These are phyloP conservation scores for Aspergillus japonicus DNA, from an alignment of 2,329 filamentous ascomycete genomes.

Conservation along the genomic window DNA sequence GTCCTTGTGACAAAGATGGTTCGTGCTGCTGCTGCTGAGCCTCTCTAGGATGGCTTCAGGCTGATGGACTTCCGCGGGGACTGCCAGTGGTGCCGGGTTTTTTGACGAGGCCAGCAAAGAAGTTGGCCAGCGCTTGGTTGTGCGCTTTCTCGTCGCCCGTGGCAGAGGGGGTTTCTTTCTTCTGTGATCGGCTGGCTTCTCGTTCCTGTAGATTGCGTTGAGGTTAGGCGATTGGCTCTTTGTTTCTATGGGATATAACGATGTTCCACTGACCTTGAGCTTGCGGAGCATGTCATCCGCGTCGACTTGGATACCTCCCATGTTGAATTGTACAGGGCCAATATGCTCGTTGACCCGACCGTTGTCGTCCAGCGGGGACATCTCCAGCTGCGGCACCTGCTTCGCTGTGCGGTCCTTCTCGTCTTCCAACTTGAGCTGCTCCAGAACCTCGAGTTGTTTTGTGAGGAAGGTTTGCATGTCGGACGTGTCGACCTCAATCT, in stretches of 20 bases:
- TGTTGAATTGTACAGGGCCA: slow-evolving; percentile 94
- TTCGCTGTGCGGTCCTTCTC: slow-evolving; percentile 42
- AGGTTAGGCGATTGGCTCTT: no score
- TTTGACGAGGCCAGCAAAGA: slow-evolving; percentile 60
- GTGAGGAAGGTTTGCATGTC: slow-evolving; percentile 76
- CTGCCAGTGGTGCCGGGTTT: slow-evolving; percentile 38
- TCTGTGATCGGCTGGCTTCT: slow-evolving; percentile 42
- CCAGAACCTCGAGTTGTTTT: slow-evolving; percentile 72
- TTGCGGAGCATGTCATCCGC: slow-evolving; percentile 89
- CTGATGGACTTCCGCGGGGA: slow-evolving; percentile 39
- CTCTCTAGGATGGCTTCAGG: slow-evolving; percentile 17
- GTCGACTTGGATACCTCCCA: slow-evolving; percentile 95
- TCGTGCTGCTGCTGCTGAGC: no score
- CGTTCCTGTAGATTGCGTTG: slow-evolving; percentile 35
- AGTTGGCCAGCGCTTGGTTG: slow-evolving; percentile 59
- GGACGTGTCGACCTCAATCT: slow-evolving; percentile 63
- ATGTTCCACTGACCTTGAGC: slow-evolving; percentile 63
- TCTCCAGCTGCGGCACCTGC: slow-evolving; percentile 36
- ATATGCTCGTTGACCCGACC: slow-evolving; percentile 71
- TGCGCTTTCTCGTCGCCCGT: slow-evolving; percentile 52
- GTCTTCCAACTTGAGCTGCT: slow-evolving; percentile 61
- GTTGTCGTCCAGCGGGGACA: slow-evolving; percentile 39
- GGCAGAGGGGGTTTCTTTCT: slow-evolving; percentile 34
- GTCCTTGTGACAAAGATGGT: not conserved
- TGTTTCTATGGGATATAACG: not conserved